Conservation (phyloP, 164 flowering plant species). For the Annona squamosa region DNA sequence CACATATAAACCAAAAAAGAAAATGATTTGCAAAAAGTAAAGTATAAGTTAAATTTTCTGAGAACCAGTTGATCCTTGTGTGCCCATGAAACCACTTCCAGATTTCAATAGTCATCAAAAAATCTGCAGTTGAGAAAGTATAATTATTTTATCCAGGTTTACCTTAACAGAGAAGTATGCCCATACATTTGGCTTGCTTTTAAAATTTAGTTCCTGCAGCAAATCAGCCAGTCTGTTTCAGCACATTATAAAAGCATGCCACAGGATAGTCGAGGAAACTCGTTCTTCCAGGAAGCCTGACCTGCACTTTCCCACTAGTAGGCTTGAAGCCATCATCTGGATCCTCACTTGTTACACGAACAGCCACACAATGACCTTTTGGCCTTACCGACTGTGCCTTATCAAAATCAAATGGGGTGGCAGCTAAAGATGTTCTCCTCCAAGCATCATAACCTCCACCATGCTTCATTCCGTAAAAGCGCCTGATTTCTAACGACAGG, state of each 20-base stretch:
- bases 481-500: conserved; percentile 61
- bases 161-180: conserved; percentile 99
- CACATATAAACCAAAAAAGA: background rate
- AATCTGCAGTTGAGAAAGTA: background rate
- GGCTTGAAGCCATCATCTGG: conserved; percentile 99
- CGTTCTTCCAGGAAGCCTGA: background rate
- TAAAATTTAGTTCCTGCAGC: conserved; percentile 86
- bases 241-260: conserved; percentile 10
- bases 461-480: conserved; percentile 88
- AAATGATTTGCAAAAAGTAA: background rate
- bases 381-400: conserved; percentile 78
- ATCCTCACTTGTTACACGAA: conserved; percentile 99
- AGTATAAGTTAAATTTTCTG: background rate
- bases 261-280: background rate
- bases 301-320: conserved; percentile 99
- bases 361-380: conserved; percentile 98
- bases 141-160: conserved; percentile 6
- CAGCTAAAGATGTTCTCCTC: conserved; percentile 69
- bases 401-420: conserved; percentile 96
- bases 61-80: background rate
- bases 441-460: conserved; percentile 96
- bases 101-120: background rate
- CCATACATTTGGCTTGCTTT: conserved; percentile 99
- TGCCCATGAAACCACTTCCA: background rate
- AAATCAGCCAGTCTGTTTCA: conserved; percentile 7